These are phyloP conservation scores for Quercus berberidifolia DNA, from an alignment of 306 rosid genomes.

Conservation along the genomic window DNA sequence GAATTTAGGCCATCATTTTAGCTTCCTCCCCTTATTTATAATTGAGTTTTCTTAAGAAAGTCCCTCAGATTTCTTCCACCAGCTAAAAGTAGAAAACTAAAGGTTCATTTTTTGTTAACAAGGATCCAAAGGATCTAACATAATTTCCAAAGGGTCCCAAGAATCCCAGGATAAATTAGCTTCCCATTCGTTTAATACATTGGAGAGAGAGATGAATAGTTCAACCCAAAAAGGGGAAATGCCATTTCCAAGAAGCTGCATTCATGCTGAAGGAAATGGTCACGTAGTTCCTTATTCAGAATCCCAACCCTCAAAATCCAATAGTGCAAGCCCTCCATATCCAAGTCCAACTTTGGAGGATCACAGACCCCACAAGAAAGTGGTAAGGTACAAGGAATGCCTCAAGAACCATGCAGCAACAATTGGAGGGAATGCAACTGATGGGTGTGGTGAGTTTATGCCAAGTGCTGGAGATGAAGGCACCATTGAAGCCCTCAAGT, in stretches of 20 bases:
- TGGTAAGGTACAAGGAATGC: slow-evolving; percentile 42
- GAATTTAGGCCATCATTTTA: background rate
- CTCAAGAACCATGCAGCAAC: slow-evolving; percentile 60
- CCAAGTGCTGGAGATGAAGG: slow-evolving; percentile 39
- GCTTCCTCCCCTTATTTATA: background rate
- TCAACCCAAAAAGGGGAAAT: background rate
- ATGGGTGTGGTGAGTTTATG: slow-evolving; percentile 64
- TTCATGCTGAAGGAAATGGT: background rate
- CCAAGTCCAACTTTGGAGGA: slow-evolving; percentile 7
- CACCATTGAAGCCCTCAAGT: slow-evolving; percentile 35
- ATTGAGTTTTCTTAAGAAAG: background rate
- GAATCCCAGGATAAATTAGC: background rate
- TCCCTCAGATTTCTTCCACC: background rate
- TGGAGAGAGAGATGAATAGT: background rate
- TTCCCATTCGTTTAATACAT: background rate
- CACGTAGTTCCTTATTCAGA: background rate
- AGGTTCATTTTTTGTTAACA: background rate
- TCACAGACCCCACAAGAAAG: slow-evolving; percentile 6
- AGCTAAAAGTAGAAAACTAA: background rate
- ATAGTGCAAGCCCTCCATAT: slow-evolving; percentile 4
- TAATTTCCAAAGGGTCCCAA: background rate
- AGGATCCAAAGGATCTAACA: background rate
- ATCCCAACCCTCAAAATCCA: background rate
- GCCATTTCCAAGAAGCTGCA: background rate
- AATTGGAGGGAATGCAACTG: slow-evolving; percentile 52